phyloP scores from a whole-genome alignment of 495 filamentous ascomycete genomes.

The Neurospora tetraspora region DNA sequence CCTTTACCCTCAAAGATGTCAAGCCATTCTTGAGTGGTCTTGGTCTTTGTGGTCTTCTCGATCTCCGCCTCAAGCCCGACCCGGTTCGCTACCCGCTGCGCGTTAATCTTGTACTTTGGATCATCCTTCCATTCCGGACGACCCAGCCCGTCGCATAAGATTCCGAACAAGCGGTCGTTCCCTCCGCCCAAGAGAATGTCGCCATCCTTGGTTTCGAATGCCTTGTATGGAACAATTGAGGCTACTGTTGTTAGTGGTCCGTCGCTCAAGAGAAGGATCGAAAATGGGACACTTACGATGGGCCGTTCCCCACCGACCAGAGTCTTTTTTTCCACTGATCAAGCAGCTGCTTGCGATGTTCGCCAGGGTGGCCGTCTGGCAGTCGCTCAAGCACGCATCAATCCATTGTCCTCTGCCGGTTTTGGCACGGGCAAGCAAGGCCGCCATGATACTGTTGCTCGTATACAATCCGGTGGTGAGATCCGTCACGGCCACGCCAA shows the following conservation, averaged over 20 bases:
- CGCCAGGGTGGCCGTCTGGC: conserved; percentile 82
- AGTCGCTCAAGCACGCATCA: conserved; percentile 83
- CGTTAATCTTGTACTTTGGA: conserved; percentile 66
- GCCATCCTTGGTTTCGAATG: conserved; percentile 87
- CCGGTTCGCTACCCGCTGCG: conserved; percentile 70
- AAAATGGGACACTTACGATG: conserved; percentile 57
- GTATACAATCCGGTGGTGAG: conserved; percentile 94
- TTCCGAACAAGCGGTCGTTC: conserved; percentile 83
- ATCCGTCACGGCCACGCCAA: conserved; percentile 94
- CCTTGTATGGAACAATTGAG: conserved; percentile 90
- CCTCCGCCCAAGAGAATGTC: conserved; percentile 89
- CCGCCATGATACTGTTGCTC: conserved; percentile 94
- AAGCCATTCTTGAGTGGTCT: conserved; percentile 85
- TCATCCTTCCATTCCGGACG: conserved; percentile 74
- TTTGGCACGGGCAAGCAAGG: conserved; percentile 57
- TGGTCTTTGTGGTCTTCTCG: conserved; percentile 58
- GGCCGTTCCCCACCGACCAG: conserved; percentile 87
- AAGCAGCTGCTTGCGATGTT: conserved; percentile 91
- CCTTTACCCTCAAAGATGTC: conserved; percentile 79
- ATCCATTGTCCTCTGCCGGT: conserved; percentile 72
- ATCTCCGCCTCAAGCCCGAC: conserved; percentile 66
- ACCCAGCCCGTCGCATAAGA: conserved; percentile 70
- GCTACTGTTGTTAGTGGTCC: conserved; percentile 39
- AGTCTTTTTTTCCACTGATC: conserved; percentile 80
- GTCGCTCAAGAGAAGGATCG: background rate